Evolutionary conservation across 305 asterid species (phyloP), one percentile per base, ranked within the genome.

Genomic region (Rubia peregrina): DNA sequence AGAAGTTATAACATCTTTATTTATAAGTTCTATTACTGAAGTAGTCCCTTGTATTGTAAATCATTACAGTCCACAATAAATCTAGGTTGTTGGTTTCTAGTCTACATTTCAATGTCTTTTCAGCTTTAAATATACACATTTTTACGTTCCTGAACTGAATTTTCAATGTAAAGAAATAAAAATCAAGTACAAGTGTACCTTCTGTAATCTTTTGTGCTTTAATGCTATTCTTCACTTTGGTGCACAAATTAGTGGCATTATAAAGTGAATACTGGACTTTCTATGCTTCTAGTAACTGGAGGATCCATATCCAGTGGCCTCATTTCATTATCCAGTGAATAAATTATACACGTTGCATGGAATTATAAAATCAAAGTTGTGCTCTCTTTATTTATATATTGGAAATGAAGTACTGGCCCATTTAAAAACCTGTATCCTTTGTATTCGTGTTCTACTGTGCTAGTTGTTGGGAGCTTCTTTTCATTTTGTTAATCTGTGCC

Each of bases 301-400:
- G 64, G 65, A 48, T 63, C 40, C 70, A 19, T 19, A 24, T 13
- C 12, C 51, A 41, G 38, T 71, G 38, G 69, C 68, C n/a, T 19
- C 53, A n/a, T 33, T 10, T 62, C 56, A 26, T 48, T 46, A n/a
- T 60, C n/a, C 12, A 9, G 30, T 30, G 38, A 21, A 71, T 59
- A 62, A 24, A 61, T 26, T 11, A 49, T 43, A 26, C 68, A 9
- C 61, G 61, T 16, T 4, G 49, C 16, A n/a, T 48, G 42, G 36
- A 19, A 46, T 22, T 71, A n/a, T n/a, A n/a, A n/a, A 9, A 19
- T 41, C 21, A n/a, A 22, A 9, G 6, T 17, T 68, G 24, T 5
- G 57, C 53, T 46, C 62, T 71, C 38, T 61, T n/a, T 49, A 33
- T 13, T 67, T 14, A 6, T 12, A 30, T 61, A 33, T 14, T 11